Percentiles rank a stretch among this genome's conserved stretches.
Evolutionary conservation across 2,329 filamentous ascomycete genomes (phyloP).

Genomic region (Chaetomium sp.): DNA sequence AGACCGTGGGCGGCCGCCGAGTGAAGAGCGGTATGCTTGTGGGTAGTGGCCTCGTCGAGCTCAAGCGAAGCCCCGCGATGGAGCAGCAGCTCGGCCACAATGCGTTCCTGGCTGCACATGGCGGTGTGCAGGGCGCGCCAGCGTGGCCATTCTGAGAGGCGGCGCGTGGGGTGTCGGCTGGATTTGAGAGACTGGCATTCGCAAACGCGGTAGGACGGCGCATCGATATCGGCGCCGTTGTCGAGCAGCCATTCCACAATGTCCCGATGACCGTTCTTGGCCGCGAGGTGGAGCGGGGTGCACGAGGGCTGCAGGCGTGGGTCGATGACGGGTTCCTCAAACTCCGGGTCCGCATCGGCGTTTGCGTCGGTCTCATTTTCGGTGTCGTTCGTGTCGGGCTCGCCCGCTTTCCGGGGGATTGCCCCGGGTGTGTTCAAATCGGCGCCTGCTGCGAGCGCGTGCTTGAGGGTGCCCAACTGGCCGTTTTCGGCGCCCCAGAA

Average conservation of each 20-base stretch:
- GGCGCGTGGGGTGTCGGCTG: slow-evolving; percentile 9
- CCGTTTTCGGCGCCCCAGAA: slow-evolving; percentile 24
- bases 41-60: slow-evolving; percentile 10
- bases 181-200: slow-evolving; percentile 20
- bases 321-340: neutral
- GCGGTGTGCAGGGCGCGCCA: slow-evolving; percentile 23
- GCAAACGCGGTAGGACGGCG: slow-evolving; percentile 23
- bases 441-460: slow-evolving; percentile 21
- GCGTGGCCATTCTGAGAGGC: slow-evolving; percentile 15
- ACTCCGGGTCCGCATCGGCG: slow-evolving; percentile 7
- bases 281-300: slow-evolving; percentile 22
- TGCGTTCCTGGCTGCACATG: slow-evolving; percentile 19
- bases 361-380: slow-evolving; percentile 9
- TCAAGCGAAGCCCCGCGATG: slow-evolving; percentile 20
- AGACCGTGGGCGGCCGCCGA: slow-evolving; percentile 22
- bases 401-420: slow-evolving; percentile 6
- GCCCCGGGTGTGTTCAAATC: slow-evolving; percentile 17
- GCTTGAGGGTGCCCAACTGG: slow-evolving; percentile 20
- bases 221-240: slow-evolving; percentile 45
- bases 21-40: slow-evolving; percentile 21
- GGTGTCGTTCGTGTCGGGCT: neutral
- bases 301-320: slow-evolving; percentile 3
- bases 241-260: slow-evolving; percentile 25
- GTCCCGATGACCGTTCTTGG: slow-evolving; percentile 21
- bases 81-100: slow-evolving; percentile 23